Conservation (phyloP, 75 land plant species). For the Cryptomeria japonica region DNA sequence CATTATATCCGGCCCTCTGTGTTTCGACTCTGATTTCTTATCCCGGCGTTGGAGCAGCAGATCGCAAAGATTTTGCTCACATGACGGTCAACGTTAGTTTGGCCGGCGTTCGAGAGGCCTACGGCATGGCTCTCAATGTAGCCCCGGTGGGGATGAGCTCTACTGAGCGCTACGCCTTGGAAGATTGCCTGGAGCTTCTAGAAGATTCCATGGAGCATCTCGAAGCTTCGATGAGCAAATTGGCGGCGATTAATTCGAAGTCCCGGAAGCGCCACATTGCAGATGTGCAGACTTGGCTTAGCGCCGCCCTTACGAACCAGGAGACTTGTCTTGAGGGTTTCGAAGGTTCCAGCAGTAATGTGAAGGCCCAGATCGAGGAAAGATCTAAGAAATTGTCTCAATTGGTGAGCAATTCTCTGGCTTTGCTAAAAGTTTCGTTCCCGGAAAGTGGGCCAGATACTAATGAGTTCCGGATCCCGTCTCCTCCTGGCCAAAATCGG, state of each 20-base stretch:
- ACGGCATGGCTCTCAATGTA: not conserved
- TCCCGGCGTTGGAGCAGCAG: not conserved
- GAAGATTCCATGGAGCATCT: not conserved
- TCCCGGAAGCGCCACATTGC: not conserved
- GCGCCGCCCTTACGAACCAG: slow-evolving; percentile 37
- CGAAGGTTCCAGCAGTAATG: not conserved
- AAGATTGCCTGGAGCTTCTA: slow-evolving; percentile 7
- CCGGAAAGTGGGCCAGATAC: not conserved
- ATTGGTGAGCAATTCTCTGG: slow-evolving; percentile 9
- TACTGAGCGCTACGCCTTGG: not conserved
- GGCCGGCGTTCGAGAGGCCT: not conserved
- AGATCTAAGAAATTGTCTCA: not conserved
- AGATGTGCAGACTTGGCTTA: slow-evolving; percentile 32
- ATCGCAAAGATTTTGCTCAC: not conserved
- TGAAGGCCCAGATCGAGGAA: no score
- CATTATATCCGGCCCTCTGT: slow-evolving; percentile 7
- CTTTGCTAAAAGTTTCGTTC: not conserved
- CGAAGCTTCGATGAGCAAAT: no score
- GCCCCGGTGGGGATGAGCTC: not conserved
- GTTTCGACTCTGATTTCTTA: not conserved
- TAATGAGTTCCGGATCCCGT: not conserved
- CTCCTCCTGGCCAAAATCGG: not conserved
- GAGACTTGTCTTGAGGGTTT: slow-evolving; percentile 31
- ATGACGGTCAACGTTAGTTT: not conserved
- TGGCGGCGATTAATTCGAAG: not conserved